These are phyloP conservation scores for Dothiorella sarmentorum DNA, from an alignment of 2,329 filamentous ascomycete genomes.

Conservation along the genomic window DNA sequence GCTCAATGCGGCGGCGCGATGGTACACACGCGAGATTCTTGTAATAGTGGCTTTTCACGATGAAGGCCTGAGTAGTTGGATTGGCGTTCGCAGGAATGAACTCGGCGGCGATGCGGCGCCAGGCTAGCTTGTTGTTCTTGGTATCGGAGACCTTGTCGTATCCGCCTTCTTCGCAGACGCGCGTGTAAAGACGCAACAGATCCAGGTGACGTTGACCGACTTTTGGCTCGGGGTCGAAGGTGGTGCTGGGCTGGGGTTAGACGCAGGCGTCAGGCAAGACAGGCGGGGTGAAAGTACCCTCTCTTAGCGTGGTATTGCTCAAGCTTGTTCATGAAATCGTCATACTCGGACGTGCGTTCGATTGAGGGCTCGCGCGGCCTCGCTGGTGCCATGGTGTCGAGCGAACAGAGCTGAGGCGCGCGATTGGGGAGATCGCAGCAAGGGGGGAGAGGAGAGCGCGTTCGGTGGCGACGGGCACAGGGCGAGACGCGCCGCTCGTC, in stretches of 20 bases:
- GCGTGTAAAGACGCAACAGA: slow-evolving; percentile 72
- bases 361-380: slow-evolving; percentile 44
- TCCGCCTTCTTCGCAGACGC: slow-evolving; percentile 72
- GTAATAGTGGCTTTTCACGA: slow-evolving; percentile 84
- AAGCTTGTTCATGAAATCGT: slow-evolving; percentile 72
- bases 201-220: slow-evolving; percentile 75
- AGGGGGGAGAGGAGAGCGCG: not conserved
- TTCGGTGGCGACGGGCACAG: slow-evolving; percentile 1
- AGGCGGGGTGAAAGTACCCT: slow-evolving; percentile 48
- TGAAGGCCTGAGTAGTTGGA: slow-evolving; percentile 78
- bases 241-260: slow-evolving; percentile 49
- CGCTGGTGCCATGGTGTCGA: slow-evolving; percentile 43
- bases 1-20: not conserved
- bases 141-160: slow-evolving; percentile 72
- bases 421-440: not conserved
- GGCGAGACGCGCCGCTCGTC: slow-evolving; percentile 17
- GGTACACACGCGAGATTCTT: slow-evolving; percentile 67
- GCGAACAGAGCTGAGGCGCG: not conserved
- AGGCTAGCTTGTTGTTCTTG: slow-evolving; percentile 76
- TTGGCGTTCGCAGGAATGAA: slow-evolving; percentile 73
- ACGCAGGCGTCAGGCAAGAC: slow-evolving; percentile 15
- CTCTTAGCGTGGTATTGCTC: slow-evolving; percentile 72
- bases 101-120: slow-evolving; percentile 74
- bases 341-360: slow-evolving; percentile 61
- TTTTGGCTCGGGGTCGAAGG: slow-evolving; percentile 76